These are phyloP conservation scores for Claviceps spartinae DNA, from an alignment of 2,329 filamentous ascomycete genomes.

Conservation along the genomic window DNA sequence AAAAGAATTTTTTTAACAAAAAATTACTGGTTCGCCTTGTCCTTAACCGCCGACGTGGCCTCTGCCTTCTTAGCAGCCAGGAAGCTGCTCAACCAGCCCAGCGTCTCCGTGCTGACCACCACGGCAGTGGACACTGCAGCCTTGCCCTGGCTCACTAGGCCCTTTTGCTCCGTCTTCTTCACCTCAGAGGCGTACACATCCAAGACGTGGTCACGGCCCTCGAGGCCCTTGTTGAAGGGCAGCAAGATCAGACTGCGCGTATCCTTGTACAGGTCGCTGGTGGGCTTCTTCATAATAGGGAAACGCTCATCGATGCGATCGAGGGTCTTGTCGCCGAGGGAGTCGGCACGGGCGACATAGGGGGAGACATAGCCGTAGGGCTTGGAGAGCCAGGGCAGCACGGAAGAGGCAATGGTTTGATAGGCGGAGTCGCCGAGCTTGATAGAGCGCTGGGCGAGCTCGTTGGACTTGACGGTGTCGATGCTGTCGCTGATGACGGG, in stretches of 20 bases:
- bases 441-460: slow-evolving; percentile 72
- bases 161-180: slow-evolving; percentile 51
- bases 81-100: slow-evolving; percentile 46
- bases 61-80: slow-evolving; percentile 50
- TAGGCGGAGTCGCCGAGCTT: slow-evolving; percentile 63
- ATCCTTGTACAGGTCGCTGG: slow-evolving; percentile 52
- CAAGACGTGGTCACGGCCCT: slow-evolving; percentile 49
- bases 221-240: slow-evolving; percentile 47
- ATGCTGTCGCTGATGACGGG: slow-evolving; percentile 71
- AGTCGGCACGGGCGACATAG: slow-evolving; percentile 72
- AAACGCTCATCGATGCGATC: slow-evolving; percentile 55
- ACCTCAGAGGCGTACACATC: slow-evolving; percentile 43
- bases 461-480: slow-evolving; percentile 64
- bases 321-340: slow-evolving; percentile 59
- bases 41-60: slow-evolving; percentile 38
- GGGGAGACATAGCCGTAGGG: slow-evolving; percentile 75
- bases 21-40: slow-evolving; percentile 33
- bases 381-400: slow-evolving; percentile 56
- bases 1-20: not conserved
- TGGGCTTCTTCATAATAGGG: slow-evolving; percentile 63
- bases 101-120: slow-evolving; percentile 50
- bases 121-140: slow-evolving; percentile 55
- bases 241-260: slow-evolving; percentile 48
- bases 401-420: slow-evolving; percentile 59
- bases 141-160: slow-evolving; percentile 54